Evolutionary conservation across 805 yeast genomes (phyloP).

Genomic region (Ascoidea asiatica): DNA sequence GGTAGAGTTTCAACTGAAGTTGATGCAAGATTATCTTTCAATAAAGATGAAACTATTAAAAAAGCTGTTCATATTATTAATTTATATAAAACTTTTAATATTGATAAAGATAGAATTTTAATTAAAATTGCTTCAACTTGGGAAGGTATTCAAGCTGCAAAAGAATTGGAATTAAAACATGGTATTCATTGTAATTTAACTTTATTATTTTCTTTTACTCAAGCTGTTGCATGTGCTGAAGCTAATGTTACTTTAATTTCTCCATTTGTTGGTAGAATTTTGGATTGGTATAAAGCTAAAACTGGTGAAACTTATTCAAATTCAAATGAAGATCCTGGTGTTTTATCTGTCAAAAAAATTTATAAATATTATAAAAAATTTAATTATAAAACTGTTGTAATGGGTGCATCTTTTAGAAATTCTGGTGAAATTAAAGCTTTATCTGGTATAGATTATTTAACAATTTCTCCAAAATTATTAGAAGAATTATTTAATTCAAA

Average conservation of each 20-base stretch:
- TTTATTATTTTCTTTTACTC: slow-evolving; percentile 83
- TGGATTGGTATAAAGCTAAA: slow-evolving; percentile 93
- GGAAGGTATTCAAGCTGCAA: slow-evolving; percentile 99
- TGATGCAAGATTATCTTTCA: slow-evolving; percentile 94
- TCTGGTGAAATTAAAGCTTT: slow-evolving; percentile 87
- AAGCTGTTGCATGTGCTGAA: slow-evolving; percentile 99
- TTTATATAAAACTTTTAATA: slow-evolving; percentile 76
- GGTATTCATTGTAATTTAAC: slow-evolving; percentile 93
- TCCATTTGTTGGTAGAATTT: slow-evolving; percentile 97
- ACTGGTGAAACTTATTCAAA: slow-evolving; percentile 80
- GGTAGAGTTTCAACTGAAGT: slow-evolving; percentile 99
- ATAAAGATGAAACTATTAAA: slow-evolving; percentile 84
- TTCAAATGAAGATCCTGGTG: slow-evolving; percentile 94
- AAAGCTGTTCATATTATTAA: slow-evolving; percentile 88
- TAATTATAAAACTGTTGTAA: slow-evolving; percentile 93
- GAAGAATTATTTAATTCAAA: slow-evolving; percentile 74
- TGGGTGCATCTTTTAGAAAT: slow-evolving; percentile 99
- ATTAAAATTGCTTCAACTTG: slow-evolving; percentile 97
- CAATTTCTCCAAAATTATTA: slow-evolving; percentile 86
- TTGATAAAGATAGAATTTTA: slow-evolving; percentile 77
- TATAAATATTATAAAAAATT: slow-evolving; percentile 97
- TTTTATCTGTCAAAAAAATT: slow-evolving; percentile 71
- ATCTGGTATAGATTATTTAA: slow-evolving; percentile 93
- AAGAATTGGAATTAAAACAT: slow-evolving; percentile 82
- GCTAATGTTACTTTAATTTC: slow-evolving; percentile 92